Base-by-base conservation (phyloP, 352 stramenopile genomes). In the Phytophthora pisi region DNA sequence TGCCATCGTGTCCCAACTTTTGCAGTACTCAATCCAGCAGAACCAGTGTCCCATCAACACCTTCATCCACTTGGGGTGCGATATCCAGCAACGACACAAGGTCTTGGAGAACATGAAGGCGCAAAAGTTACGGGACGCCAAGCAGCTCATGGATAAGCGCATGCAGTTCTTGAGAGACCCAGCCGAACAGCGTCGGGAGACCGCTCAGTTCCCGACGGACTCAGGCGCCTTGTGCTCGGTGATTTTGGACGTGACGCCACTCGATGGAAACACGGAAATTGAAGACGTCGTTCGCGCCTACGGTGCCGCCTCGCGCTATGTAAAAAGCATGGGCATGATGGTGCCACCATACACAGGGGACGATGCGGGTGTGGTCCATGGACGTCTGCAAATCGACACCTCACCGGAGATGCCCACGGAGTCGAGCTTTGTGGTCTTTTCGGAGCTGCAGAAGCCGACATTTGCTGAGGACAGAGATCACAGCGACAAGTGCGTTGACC, bases 81-180 rank as follows among this genome's bases (percentile, higher is more conserved):
- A 84, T 59, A 73, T 69, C 49, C 13, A 51, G 11, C 58, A 78
- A 31, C 77, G 82, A 0, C 71, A 68, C 6, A 69, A 57, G 13
- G 72, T 73, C 46, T 62, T 90, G 8, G 55, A 80, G 57, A 57
- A 54, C n/a, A 68, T 88, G 53, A 84, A 87, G 24, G 54, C 64
- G 3, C 65, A 80, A 43, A 86, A 88, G 51, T 57, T 90, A 23
- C 75, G 64, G 16, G 61, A 85, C 54, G 79, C 82, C 16, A 64
- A 69, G 45, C 77, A 72, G 40, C 74, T 87, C 43, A 65, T 88
- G 8, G 74, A 74, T 24, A 74, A 80, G 55, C 79, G 82, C 26
- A 75, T 66, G 49, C 79, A 85, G 36, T 84, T 86, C 42, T 57
- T 87, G 4, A n/a, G 26, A 45, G 69, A 85, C 15, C 36, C 71